These are phyloP conservation scores for Cordia subcordata DNA, from an alignment of 257 asterid genomes.

Conservation along the genomic window DNA sequence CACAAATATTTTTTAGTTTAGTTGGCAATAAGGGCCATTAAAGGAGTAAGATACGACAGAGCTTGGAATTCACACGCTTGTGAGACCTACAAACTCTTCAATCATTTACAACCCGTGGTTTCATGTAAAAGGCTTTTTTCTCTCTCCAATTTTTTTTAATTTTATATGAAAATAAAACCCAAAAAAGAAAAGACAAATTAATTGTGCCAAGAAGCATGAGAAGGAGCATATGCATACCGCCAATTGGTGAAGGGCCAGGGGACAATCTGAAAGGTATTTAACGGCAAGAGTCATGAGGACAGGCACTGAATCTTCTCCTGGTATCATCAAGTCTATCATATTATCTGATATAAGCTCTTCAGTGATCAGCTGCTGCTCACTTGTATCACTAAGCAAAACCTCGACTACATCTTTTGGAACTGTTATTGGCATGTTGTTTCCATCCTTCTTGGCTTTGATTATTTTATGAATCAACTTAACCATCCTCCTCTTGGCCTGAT, in stretches of 20 bases:
- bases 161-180: no score
- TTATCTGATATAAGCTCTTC: constrained; percentile 79
- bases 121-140: no score
- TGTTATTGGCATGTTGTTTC: not conserved
- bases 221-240: constrained; percentile 44
- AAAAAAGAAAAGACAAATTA: no score
- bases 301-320: constrained; percentile 97
- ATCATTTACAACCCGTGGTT: no score
- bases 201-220: not conserved
- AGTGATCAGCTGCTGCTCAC: constrained; percentile 43
- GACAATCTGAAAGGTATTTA: constrained; percentile 77
- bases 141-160: no score
- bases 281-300: constrained; percentile 78
- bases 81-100: no score
- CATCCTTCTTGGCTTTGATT: constrained; percentile 47
- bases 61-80: no score
- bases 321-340: constrained; percentile 82
- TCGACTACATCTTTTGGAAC: constrained; percentile 60
- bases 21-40: no score
- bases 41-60: no score
- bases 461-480: constrained; percentile 56
- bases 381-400: constrained; percentile 47
- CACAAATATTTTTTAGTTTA: no score
- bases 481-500: constrained; percentile 78
- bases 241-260: constrained; percentile 61